These are phyloP conservation scores for Hemisphaericaspora subhashii DNA, from an alignment of 1,139 yeast species.

Conservation along the genomic window DNA sequence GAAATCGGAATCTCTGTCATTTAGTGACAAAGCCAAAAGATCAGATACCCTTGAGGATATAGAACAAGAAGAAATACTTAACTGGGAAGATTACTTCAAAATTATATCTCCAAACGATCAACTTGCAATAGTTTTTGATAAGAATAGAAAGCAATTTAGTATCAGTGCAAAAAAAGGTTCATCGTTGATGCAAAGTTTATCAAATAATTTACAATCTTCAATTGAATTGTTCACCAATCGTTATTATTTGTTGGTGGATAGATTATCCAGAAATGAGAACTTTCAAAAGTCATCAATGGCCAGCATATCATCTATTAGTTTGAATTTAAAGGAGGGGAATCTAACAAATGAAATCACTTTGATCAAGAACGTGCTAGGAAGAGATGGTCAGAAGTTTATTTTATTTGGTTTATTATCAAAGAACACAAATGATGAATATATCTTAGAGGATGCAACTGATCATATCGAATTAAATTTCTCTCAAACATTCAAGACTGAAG, in stretches of 20 bases:
- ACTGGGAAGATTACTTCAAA: constrained; percentile 75
- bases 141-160: constrained; percentile 63
- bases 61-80: constrained; percentile 26
- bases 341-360: constrained; percentile 60
- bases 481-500: constrained; percentile 64
- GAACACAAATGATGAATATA: constrained; percentile 66
- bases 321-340: constrained; percentile 19
- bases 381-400: constrained; percentile 74
- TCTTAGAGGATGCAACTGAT: constrained; percentile 81
- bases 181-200: constrained; percentile 15
- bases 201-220: constrained; percentile 21
- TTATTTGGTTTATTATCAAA: constrained; percentile 73
- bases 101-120: constrained; percentile 66
- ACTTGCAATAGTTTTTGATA: constrained; percentile 66
- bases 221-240: constrained; percentile 40
- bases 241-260: constrained; percentile 62
- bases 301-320: constrained; percentile 38
- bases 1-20: constrained; percentile 12
- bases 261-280: constrained; percentile 72
- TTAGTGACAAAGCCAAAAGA: constrained; percentile 22
- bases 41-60: constrained; percentile 35
- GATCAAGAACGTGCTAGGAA: constrained; percentile 81
- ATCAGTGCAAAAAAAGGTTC: constrained; percentile 19
- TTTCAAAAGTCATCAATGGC: constrained; percentile 57
- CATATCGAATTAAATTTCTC: constrained; percentile 68